These are phyloP conservation scores for Yamadazyma olivae DNA, from an alignment of 805 yeast species.

Conservation along the genomic window DNA sequence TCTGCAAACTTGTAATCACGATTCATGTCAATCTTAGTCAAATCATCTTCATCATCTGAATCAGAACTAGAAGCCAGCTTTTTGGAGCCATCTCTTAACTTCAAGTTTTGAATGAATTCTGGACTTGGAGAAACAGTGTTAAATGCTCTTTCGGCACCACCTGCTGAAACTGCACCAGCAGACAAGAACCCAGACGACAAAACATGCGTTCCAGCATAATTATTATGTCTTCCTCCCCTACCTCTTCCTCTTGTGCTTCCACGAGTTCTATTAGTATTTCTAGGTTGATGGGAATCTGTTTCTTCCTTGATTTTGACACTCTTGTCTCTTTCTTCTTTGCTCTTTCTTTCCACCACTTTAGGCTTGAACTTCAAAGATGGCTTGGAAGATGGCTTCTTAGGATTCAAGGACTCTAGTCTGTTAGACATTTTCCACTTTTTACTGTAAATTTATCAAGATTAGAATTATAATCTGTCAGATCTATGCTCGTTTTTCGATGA, in stretches of 20 bases:
- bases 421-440: conserved; percentile 28
- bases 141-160: conserved; percentile 12
- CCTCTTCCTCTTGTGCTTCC: conserved; percentile 23
- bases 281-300: conserved; percentile 16
- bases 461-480: background rate
- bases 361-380: conserved; percentile 78
- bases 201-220: conserved; percentile 54
- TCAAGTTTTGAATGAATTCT: conserved; percentile 7
- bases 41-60: conserved; percentile 39
- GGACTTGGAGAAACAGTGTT: conserved; percentile 17
- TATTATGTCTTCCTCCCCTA: conserved; percentile 29
- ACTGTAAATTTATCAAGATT: background rate
- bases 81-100: conserved; percentile 1
- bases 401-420: conserved; percentile 39
- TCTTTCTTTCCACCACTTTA: conserved; percentile 78
- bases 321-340: conserved; percentile 79
- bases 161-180: conserved; percentile 54
- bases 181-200: conserved; percentile 75
- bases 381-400: conserved; percentile 34
- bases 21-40: conserved; percentile 60
- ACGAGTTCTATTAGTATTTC: conserved; percentile 24
- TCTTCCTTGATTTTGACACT: conserved; percentile 46
- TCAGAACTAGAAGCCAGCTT: conserved; percentile 7
- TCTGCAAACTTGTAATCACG: conserved; percentile 52
- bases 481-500: conserved; percentile 4